Evolutionary conservation across 139 green algal species (phyloP), one percentile per base, ranked within the genome.

Genomic region (Volvox reticuliferus): DNA sequence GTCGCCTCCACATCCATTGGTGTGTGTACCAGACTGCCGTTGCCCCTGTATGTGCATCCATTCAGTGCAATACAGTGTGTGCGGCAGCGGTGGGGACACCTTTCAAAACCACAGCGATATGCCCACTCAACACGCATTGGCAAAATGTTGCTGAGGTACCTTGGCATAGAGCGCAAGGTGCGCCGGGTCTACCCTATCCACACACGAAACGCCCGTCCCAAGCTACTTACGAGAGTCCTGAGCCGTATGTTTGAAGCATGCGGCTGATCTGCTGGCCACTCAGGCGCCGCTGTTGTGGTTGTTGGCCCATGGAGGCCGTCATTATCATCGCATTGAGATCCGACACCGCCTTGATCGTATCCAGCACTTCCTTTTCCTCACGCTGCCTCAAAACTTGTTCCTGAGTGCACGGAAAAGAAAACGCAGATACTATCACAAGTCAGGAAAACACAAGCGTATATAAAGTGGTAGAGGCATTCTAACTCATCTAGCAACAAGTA

Each of bases 291-390:
- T 14, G 6, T 79, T 33, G 14, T 3, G 30, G 30, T 35, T 35
- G 75, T 16, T 26, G 12, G 78, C 28, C 76, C 76, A 35, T 35
- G 36, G 6, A 18, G 12, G 82, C 82, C n/a, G 77, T 55, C 16
- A 24, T 73, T 28, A 73, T 73, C 65, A 30, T 73, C 33, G 82
- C 82, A 62, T 33, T 84, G 5, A 84, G 16, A 62, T 88, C 82
- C 0, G 82, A 88, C 5, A 63, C 82, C 55, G 63, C 63, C 21
- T 88, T 88, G 63, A 88, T 88, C 22, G 32, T 67, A 1, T 88
- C 82, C 6, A 88, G 65, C 63, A 88, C 82, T 62, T 63, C 63
- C 82, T 79, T 88, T 36, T 88, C 82, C 82, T 88, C 82, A 1
- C 65, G 63, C 33, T 88, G 82, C 33, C 82, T 33, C 65, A 19